Evolutionary conservation across 2,329 filamentous ascomycete species (phyloP), one percentile per base, ranked within the genome.

Genomic region (Alternaria tenuissima): DNA sequence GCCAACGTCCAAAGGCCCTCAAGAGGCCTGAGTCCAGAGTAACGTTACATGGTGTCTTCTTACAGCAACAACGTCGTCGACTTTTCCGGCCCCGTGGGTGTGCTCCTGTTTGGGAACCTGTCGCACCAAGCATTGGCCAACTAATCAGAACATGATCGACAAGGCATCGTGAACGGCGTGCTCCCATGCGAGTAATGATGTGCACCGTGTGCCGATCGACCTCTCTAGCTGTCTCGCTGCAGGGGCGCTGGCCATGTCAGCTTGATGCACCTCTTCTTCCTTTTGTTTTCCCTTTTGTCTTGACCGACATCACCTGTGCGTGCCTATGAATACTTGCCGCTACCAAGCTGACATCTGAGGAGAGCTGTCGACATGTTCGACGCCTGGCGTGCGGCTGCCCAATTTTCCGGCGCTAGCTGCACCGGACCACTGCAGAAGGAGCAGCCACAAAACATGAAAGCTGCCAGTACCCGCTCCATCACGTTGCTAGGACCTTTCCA

Each of bases 21-120:
- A 36, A 26, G 26, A 48, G 26, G 20, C 32, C 47, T 42, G 52
- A 28, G 24, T 34, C 26, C 38, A 32, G 54, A 30, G 61, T 62
- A 61, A 64, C 61, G 63, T 66, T 62, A 64, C 63, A 66, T 66
- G 57, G 55, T 36, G 41, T 28, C 39, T 46, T 26, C 34, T 36
- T 32, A 5, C 52, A 38, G 32, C 41, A 46, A 11, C 7, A 24
- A 41, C 12, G 28, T 44, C 34, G 48, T 49, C 7, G 20, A 36
- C 22, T 39, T 47, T 48, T 59, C 56, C 55, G 34, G 30, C 14
- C 9, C 36, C 24, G 24, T 53, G 46, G 49, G 36, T 52, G 42
- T 47, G 24, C 32, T 51, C 41, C 26, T 52, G 55, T 49, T 52
- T 49, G 44, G 36, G 24, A 36, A 42, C 42, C 22, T 41, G 55